Evolutionary conservation across 495 filamentous ascomycete species (phyloP), one percentile per base, ranked within the genome.

Genomic region (Rhypophila decipiens): DNA sequence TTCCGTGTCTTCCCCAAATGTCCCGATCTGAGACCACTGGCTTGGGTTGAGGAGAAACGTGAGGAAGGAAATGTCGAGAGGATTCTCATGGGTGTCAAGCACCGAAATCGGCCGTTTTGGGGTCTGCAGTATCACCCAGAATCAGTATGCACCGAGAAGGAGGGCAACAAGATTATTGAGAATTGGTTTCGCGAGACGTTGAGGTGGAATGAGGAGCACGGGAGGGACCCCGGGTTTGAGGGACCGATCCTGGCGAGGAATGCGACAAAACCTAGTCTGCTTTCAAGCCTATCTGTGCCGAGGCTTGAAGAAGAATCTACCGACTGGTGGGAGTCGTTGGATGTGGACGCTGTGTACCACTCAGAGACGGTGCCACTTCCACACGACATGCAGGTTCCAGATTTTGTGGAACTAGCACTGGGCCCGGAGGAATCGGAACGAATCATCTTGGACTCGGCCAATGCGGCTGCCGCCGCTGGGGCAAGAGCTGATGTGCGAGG

Each of bases 81-180:
- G 21, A 84, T 95, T 18, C 70, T 94, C 35, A 94, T 95, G 85
- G 87, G 76, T 2, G 80, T 84, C 17, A 77, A 68, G 40, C 90
- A 96, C 60, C 64, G 39, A 21, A 49, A 53, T 2, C 87, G 83
- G 54, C 93, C 93, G 4, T 94, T 91, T 53, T 95, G 84, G 82
- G 93, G 84, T 0, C 69, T 98, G 27, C 93, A 98, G 57, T 97
- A 91, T 60, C 93, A 98, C 58, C 90, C 91, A 0, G 93, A 98
- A 62, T 95, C 88, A 0, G 84, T 94, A 52, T 96, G 91, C 58
- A 95, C 93, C 4, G 79, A 79, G 41, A 55, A 69, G n/a, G 76
- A 80, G 24, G 86, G 87, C 24, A 75, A 71, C 21, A 61, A 68
- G 29, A 69, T 96, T 24, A 72, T 96, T 21, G 56, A 64, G 37